Evolutionary conservation across 257 asterid species (phyloP).

Genomic region (Cruciata laevipes): DNA sequence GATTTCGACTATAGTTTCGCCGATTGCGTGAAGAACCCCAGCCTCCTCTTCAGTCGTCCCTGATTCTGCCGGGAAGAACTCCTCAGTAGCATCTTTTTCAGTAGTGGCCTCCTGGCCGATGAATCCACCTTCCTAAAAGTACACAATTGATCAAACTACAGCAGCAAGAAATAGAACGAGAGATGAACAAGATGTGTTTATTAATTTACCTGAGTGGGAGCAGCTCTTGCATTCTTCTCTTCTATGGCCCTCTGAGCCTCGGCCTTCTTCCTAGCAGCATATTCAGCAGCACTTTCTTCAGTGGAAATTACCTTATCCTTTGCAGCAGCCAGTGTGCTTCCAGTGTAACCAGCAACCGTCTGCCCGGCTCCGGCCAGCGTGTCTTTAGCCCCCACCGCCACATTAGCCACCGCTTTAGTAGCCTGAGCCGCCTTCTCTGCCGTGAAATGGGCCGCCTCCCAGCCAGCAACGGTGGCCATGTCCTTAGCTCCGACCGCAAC

Average conservation of each 20-base stretch:
- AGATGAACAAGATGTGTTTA: background rate
- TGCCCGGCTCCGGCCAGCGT: slow-evolving; percentile 60
- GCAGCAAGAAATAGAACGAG: background rate
- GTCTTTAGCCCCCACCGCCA: slow-evolving; percentile 47
- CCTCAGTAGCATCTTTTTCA: background rate
- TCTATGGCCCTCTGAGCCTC: slow-evolving; percentile 42
- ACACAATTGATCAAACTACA: background rate
- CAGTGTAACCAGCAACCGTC: slow-evolving; percentile 33
- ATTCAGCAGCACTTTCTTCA: slow-evolving; percentile 59
- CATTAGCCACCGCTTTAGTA: slow-evolving; percentile 46
- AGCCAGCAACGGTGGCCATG: slow-evolving; percentile 55
- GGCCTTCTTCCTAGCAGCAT: slow-evolving; percentile 57
- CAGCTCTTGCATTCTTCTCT: slow-evolving; percentile 20
- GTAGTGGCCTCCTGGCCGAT: background rate
- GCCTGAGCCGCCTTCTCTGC: slow-evolving; percentile 56
- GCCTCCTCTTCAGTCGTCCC: slow-evolving; percentile 14
- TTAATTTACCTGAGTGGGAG: slow-evolving; percentile 23
- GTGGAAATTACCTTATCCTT: slow-evolving; percentile 50
- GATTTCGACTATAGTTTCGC: slow-evolving; percentile 77
- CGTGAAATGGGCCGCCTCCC: slow-evolving; percentile 71
- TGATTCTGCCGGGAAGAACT: slow-evolving; percentile 10
- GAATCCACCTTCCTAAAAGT: slow-evolving; percentile 12
- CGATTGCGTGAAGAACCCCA: slow-evolving; percentile 58
- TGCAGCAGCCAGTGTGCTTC: slow-evolving; percentile 46
- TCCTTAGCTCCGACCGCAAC: slow-evolving; percentile 50